A percentile compares a stretch with the other conserved stretches of the same genome.
phyloP scores from a whole-genome alignment of 108 stramenopile genomes.

The Mediolabrus comicus region DNA sequence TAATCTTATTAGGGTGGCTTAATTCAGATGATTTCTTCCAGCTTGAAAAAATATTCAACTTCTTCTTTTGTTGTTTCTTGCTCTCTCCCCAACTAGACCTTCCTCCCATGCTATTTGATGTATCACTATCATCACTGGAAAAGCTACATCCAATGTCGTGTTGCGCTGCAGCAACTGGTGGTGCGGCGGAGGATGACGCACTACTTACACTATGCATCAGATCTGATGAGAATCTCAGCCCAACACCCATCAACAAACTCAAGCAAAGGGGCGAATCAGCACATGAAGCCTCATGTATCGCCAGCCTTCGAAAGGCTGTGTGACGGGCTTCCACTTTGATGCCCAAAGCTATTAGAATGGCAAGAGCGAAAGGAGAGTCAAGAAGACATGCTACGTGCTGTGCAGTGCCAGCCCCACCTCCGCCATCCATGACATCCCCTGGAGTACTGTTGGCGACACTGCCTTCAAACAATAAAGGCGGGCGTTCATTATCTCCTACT shows the following conservation, averaged over 20 bases:
- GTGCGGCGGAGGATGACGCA: slow-evolving; percentile 25
- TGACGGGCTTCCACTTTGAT: slow-evolving; percentile 69
- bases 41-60: slow-evolving; percentile 32
- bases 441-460: slow-evolving; percentile 76
- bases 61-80: slow-evolving; percentile 30
- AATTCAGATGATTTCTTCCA: slow-evolving; percentile 10
- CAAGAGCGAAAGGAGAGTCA: slow-evolving; percentile 71
- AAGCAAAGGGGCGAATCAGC: slow-evolving; percentile 75
- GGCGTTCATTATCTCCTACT: neutral
- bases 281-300: slow-evolving; percentile 85
- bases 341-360: slow-evolving; percentile 75
- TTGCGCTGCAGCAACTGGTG: slow-evolving; percentile 21
- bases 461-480: slow-evolving; percentile 75
- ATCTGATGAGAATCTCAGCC: slow-evolving; percentile 34
- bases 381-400: slow-evolving; percentile 83
- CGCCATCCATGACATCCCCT: slow-evolving; percentile 41
- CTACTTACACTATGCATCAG: neutral
- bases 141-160: neutral
- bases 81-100: neutral
- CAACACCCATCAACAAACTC: slow-evolving; percentile 68
- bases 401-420: slow-evolving; percentile 64
- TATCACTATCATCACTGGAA: neutral
- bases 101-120: neutral
- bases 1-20: neutral
- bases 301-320: slow-evolving; percentile 80